These are phyloP conservation scores for Mortierella sp. DNA, from an alignment of 371 early-diverging fungal species.

Conservation along the genomic window DNA sequence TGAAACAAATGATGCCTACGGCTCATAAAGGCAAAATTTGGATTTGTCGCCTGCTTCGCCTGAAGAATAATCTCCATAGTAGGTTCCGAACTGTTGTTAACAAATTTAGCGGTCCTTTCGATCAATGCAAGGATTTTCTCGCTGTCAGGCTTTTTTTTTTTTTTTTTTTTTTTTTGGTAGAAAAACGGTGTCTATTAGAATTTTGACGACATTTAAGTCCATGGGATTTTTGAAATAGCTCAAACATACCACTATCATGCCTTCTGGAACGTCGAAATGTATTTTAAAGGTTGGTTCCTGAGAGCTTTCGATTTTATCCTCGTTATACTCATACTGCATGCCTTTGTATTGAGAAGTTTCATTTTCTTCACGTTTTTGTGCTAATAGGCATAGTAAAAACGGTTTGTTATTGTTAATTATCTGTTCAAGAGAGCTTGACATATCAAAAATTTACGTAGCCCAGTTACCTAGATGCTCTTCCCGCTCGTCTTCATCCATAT, in stretches of 20 bases:
- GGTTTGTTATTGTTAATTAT: not conserved
- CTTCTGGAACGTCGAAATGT: constrained; percentile 56
- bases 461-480: constrained; percentile 53
- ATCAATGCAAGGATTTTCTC: constrained; percentile 69
- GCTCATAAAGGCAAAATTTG: constrained; percentile 74
- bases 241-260: constrained; percentile 51
- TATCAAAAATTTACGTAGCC: not conserved
- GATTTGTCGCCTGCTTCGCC: constrained; percentile 76
- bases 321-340: constrained; percentile 27
- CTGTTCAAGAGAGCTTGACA: not conserved
- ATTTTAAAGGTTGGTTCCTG: constrained; percentile 20
- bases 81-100: constrained; percentile 63
- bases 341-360: constrained; percentile 18
- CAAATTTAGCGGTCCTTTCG: constrained; percentile 72
- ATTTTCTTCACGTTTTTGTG: constrained; percentile 15
- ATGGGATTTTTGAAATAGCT: not conserved
- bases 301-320: not conserved
- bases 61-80: constrained; percentile 77
- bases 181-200: not conserved
- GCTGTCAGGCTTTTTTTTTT: constrained; percentile 61
- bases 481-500: constrained; percentile 64
- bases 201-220: not conserved
- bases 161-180: not conserved
- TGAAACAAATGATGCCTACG: constrained; percentile 63
- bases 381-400: constrained; percentile 8